Percentiles rank a stretch among this genome's conserved stretches.
Conservation (phyloP, 805 yeast species). For the Saccharomycopsis selenospora region DNA sequence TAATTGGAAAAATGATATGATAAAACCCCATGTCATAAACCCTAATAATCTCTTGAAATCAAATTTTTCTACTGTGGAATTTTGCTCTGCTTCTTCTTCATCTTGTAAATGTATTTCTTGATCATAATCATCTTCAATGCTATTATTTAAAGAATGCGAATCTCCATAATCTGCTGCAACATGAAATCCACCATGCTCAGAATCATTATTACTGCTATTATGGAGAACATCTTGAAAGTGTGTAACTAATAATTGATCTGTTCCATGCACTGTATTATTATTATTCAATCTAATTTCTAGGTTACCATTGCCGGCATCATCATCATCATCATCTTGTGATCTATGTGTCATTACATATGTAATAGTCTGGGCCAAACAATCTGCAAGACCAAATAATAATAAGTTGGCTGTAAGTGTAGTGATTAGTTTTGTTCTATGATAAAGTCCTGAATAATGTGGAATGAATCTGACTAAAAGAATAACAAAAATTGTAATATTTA, state of each 20-base stretch:
- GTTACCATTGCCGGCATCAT: slow-evolving; percentile 19
- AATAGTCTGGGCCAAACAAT: slow-evolving; percentile 77
- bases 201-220: slow-evolving; percentile 23
- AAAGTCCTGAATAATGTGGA: slow-evolving; percentile 50
- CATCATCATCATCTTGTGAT: background rate
- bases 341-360: slow-evolving; percentile 29
- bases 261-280: slow-evolving; percentile 15
- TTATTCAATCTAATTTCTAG: slow-evolving; percentile 14
- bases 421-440: slow-evolving; percentile 57
- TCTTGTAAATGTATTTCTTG: no score
- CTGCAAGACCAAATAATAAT: slow-evolving; percentile 83
- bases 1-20: slow-evolving; percentile 75
- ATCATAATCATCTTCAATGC: slow-evolving; percentile 9
- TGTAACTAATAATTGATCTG: slow-evolving; percentile 1
- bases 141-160: slow-evolving; percentile 28
- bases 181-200: slow-evolving; percentile 28
- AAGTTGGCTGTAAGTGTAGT: slow-evolving; percentile 78
- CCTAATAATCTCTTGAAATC: slow-evolving; percentile 66
- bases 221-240: slow-evolving; percentile 8
- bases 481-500: slow-evolving; percentile 43
- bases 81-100: background rate
- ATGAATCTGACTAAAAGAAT: slow-evolving; percentile 45
- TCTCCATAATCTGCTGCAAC: slow-evolving; percentile 7
- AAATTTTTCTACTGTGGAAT: slow-evolving; percentile 34
- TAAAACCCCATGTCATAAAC: slow-evolving; percentile 81